phyloP scores from a whole-genome alignment of 208 protist species.

The Leishmania mexicana region DNA sequence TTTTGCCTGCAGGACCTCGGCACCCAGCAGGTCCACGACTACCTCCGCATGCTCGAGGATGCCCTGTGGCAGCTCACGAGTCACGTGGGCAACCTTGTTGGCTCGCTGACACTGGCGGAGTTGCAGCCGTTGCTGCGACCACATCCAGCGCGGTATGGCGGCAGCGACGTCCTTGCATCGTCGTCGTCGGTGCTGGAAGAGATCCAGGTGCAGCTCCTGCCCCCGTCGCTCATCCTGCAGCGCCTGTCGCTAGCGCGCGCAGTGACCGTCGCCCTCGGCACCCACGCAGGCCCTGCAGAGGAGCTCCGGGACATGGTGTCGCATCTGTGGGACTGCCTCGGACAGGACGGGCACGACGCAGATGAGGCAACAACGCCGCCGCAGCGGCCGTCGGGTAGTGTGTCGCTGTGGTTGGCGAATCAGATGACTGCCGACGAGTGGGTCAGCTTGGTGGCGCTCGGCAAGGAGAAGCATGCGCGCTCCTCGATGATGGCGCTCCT shows the following conservation, averaged over 20 bases:
- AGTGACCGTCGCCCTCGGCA: slow-evolving; percentile 46
- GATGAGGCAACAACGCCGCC: neutral
- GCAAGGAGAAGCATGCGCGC: slow-evolving; percentile 50
- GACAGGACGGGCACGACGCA: neutral
- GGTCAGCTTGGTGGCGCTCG: slow-evolving; percentile 54
- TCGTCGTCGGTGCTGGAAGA: neutral
- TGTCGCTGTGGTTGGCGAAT: slow-evolving; percentile 40
- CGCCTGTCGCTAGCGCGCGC: slow-evolving; percentile 52
- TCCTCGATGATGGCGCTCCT: slow-evolving; percentile 58
- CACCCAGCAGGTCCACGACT: slow-evolving; percentile 65
- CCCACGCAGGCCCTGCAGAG: slow-evolving; percentile 24
- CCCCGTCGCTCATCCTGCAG: slow-evolving; percentile 31
- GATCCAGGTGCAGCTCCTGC: slow-evolving; percentile 14
- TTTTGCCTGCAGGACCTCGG: slow-evolving; percentile 80
- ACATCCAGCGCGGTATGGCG: neutral
- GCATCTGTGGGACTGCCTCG: slow-evolving; percentile 43
- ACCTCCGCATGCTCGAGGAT: slow-evolving; percentile 79
- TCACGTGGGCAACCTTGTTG: slow-evolving; percentile 55
- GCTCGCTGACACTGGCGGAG: slow-evolving; percentile 24
- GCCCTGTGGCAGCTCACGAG: slow-evolving; percentile 77
- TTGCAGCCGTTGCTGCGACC: slow-evolving; percentile 15
- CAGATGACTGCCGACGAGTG: slow-evolving; percentile 60
- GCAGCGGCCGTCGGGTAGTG: neutral
- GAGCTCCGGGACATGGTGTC: slow-evolving; percentile 44
- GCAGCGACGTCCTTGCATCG: slow-evolving; percentile 17